Evolutionary conservation across 345 rosid species (phyloP).

Genomic region (Odontarrhena argentea): DNA sequence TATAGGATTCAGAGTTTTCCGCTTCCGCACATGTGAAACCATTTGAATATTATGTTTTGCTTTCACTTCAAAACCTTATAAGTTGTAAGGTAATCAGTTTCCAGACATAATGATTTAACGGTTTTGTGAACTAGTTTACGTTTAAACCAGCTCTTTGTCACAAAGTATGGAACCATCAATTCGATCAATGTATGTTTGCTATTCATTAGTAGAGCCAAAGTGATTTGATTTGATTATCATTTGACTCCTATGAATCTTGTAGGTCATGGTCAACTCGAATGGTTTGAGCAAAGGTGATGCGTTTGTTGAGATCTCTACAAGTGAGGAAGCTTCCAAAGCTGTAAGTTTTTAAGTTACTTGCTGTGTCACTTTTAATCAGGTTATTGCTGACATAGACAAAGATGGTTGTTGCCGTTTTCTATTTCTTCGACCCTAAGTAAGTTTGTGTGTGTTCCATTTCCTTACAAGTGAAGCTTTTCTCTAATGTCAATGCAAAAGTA

Average conservation of each 20-base stretch:
- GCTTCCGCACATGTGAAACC: too few species aligned
- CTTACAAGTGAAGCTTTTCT: constrained; percentile 5
- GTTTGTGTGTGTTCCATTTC: constrained; percentile 41
- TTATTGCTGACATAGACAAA: constrained; percentile 94
- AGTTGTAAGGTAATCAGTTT: too few species aligned
- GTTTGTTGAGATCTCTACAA: constrained; percentile 62
- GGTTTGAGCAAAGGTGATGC: constrained; percentile 62
- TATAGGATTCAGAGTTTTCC: too few species aligned
- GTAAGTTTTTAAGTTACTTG: constrained; percentile 20
- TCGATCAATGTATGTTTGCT: too few species aligned
- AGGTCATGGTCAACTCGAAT: constrained; percentile 43
- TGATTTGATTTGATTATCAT: too few species aligned
- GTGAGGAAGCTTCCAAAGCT: constrained; percentile 44
- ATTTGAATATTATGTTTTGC: too few species aligned
- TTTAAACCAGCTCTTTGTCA: too few species aligned
- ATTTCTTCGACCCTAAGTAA: constrained; percentile 96
- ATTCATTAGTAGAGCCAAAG: too few species aligned
- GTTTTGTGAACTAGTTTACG: too few species aligned
- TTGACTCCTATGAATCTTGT: background rate
- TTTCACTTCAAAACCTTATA: too few species aligned
- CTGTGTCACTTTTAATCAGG: constrained; percentile 52
- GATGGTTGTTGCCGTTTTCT: constrained; percentile 96
- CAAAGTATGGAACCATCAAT: too few species aligned
- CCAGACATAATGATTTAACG: too few species aligned
- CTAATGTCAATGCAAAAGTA: constrained; percentile 25